A percentile compares a stretch with the other conserved stretches of the same genome.
Conservation (phyloP, 2,329 filamentous ascomycete genomes). For the Talaromyces piceae region DNA sequence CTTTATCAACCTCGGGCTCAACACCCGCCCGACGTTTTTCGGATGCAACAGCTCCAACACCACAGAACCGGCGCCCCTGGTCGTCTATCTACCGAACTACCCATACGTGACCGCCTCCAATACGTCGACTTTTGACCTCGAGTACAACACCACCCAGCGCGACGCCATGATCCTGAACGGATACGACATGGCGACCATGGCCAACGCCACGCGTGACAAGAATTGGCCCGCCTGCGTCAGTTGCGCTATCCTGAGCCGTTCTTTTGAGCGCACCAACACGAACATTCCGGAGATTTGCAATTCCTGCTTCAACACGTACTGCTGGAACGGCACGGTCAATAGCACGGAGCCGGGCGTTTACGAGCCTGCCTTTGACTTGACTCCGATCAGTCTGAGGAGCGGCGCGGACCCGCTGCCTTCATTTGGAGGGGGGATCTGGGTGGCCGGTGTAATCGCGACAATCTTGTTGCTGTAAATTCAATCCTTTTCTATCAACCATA, state of each 20-base stretch:
- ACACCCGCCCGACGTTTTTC: conserved; percentile 70
- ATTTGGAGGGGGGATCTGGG: not conserved
- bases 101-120: conserved; percentile 74
- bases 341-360: conserved; percentile 33
- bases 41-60: conserved; percentile 64
- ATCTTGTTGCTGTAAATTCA: not conserved
- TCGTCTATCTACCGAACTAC: conserved; percentile 83
- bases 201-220: conserved; percentile 65
- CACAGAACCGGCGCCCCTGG: conserved; percentile 52
- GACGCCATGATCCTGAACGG: conserved; percentile 81
- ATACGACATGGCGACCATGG: conserved; percentile 74
- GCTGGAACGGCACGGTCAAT: conserved; percentile 76
- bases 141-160: conserved; percentile 59
- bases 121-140: conserved; percentile 65
- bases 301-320: conserved; percentile 73
- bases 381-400: not conserved
- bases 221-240: conserved; percentile 79
- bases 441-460: not conserved
- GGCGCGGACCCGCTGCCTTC: not conserved
- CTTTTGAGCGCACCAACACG: conserved; percentile 63
- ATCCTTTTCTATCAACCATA: not conserved
- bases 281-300: conserved; percentile 63
- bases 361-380: conserved; percentile 27
- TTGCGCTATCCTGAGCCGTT: conserved; percentile 76
- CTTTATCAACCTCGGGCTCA: conserved; percentile 69